phyloP scores from a whole-genome alignment of 768 basidiomycete genomes.

The Xerocomellus amylosporus region DNA sequence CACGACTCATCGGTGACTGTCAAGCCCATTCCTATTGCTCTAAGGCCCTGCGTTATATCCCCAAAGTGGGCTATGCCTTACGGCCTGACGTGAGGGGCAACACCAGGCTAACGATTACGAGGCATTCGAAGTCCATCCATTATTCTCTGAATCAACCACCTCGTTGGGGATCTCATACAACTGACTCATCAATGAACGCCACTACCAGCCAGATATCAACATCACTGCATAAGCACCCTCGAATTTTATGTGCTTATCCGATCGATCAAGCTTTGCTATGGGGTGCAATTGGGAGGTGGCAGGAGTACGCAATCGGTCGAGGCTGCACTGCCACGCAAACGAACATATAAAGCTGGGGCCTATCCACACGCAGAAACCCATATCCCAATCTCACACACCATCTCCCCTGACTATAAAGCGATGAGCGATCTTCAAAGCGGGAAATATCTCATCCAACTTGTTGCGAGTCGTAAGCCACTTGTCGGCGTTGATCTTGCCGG shows the following conservation, averaged over 20 bases:
- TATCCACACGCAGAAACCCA: background rate
- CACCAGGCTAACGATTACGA: background rate
- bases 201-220: no score
- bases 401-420: background rate
- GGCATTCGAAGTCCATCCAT: background rate
- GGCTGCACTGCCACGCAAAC: no score
- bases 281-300: no score
- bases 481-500: background rate
- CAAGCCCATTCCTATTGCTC: no score
- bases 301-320: no score
- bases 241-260: no score
- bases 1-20: background rate
- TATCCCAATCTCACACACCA: no score
- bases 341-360: background rate
- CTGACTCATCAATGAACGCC: no score
- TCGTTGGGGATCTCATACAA: no score
- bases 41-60: background rate
- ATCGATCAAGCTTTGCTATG: no score
- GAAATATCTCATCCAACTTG: background rate
- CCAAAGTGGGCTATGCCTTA: background rate
- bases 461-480: background rate
- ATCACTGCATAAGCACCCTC: no score
- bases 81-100: background rate
- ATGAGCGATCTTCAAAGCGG: background rate
- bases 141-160: no score